These are phyloP conservation scores for Penicillium lagena DNA, from an alignment of 495 filamentous ascomycete species.

Conservation along the genomic window DNA sequence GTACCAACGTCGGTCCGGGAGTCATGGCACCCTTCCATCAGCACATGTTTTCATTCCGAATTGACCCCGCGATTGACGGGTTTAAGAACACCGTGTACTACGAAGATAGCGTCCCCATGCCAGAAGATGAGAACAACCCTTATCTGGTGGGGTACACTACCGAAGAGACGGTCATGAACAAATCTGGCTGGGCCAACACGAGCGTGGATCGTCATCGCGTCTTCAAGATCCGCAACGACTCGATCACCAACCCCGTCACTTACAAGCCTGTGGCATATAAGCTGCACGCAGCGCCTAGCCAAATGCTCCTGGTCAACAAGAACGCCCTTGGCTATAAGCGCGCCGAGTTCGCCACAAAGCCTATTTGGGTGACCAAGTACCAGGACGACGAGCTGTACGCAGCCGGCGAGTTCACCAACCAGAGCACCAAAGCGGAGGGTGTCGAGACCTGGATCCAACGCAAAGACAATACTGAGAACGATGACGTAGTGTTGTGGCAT, in stretches of 20 bases:
- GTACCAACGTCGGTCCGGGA: constrained; percentile 81
- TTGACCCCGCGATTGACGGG: constrained; percentile 79
- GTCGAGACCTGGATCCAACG: constrained; percentile 49
- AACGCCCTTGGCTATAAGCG: constrained; percentile 63
- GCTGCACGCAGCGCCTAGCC: constrained; percentile 65
- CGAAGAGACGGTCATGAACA: constrained; percentile 51
- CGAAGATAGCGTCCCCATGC: constrained; percentile 68
- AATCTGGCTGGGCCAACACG: constrained; percentile 58
- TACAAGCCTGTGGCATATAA: constrained; percentile 75
- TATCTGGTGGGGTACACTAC: constrained; percentile 71
- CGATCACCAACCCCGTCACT: constrained; percentile 63
- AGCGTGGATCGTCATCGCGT: constrained; percentile 56
- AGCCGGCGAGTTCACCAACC: constrained; percentile 82
- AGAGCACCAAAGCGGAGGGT: constrained; percentile 58
- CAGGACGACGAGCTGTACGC: constrained; percentile 74
- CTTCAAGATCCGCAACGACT: constrained; percentile 75
- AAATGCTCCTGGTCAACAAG: constrained; percentile 69
- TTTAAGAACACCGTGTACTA: constrained; percentile 62
- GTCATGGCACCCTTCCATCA: constrained; percentile 77
- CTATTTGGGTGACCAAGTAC: constrained; percentile 76
- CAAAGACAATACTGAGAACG: constrained; percentile 43
- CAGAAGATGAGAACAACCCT: constrained; percentile 69
- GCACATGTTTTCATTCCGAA: constrained; percentile 82
- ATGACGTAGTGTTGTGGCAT: constrained; percentile 54
- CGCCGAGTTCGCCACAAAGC: constrained; percentile 77